Percentiles rank a stretch among this genome's conserved stretches.
Conservation (phyloP, 2,329 filamentous ascomycete genomes). For the Ophiostoma sp. region DNA sequence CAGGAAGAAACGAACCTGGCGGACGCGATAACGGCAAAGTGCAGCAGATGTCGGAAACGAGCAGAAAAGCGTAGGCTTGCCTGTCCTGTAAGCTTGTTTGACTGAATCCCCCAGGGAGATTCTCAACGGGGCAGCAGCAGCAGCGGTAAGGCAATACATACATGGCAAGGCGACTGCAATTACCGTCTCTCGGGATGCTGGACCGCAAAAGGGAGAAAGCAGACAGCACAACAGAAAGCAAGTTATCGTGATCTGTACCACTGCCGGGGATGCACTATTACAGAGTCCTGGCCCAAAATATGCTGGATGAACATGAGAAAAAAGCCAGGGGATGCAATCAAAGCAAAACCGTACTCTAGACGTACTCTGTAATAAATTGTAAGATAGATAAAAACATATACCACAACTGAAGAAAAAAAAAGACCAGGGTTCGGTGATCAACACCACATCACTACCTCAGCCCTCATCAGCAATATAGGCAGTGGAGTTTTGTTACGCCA, state of each 20-base stretch:
- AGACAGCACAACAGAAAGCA: background rate
- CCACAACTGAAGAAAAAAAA: background rate
- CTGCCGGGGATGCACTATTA: no score
- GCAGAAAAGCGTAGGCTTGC: background rate
- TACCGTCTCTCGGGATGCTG: background rate
- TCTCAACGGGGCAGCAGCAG: background rate
- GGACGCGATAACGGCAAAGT: background rate
- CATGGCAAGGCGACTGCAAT: background rate
- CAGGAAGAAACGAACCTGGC: constrained; percentile 1
- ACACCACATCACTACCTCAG: background rate
- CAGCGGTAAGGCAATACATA: background rate
- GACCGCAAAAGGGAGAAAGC: background rate
- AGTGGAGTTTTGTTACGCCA: constrained; percentile 19
- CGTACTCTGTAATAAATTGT: no score
- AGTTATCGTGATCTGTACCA: background rate
- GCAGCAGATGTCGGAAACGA: background rate
- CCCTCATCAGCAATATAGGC: background rate
- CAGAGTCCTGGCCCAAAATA: background rate
- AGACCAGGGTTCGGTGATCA: background rate
- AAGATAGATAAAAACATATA: background rate
- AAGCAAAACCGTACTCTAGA: background rate
- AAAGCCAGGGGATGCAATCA: background rate
- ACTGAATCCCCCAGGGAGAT: background rate
- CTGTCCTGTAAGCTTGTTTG: background rate
- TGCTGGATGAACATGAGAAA: background rate